Conservation (phyloP, 2,329 filamentous ascomycete species). For the Cladosporium sp. region DNA sequence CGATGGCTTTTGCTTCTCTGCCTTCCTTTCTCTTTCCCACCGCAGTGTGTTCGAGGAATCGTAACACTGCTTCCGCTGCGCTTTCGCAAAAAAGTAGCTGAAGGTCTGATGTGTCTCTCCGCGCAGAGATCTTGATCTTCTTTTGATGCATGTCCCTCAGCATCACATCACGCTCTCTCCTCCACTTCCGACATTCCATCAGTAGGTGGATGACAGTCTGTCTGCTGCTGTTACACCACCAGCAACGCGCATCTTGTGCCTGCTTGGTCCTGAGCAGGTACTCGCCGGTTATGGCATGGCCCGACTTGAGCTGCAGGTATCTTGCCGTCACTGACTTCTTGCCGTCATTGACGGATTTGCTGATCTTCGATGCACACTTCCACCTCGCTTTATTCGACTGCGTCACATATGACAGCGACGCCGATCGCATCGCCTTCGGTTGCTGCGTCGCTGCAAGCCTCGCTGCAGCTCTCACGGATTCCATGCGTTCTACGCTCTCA, state of each 20-base stretch:
- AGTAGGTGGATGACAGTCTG: conserved; percentile 1
- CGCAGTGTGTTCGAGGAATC: background rate
- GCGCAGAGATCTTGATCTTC: too few relatives aligned
- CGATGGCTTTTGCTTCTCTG: too few relatives aligned
- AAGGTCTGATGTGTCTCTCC: too few relatives aligned
- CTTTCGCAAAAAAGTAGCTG: background rate
- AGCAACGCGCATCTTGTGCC: conserved; percentile 1
- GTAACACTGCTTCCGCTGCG: background rate
- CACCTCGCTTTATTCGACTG: background rate
- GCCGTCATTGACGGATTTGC: background rate
- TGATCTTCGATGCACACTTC: background rate
- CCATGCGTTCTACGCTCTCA: background rate
- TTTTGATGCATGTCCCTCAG: too few relatives aligned
- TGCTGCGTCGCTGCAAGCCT: background rate
- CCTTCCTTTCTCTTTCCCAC: too few relatives aligned
- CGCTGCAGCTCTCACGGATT: background rate
- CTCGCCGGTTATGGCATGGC: conserved; percentile 2
- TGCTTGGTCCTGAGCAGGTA: conserved; percentile 5
- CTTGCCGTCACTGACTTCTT: background rate
- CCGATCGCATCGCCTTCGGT: background rate
- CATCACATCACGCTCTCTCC: too few relatives aligned
- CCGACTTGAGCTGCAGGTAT: conserved; percentile 1
- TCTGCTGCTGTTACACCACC: conserved; percentile 2
- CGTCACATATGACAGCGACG: background rate
- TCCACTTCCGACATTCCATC: conserved; percentile 7